Evolutionary conservation across 2,329 filamentous ascomycete genomes (phyloP).

Genomic region (Fusarium sterilihyphosum): DNA sequence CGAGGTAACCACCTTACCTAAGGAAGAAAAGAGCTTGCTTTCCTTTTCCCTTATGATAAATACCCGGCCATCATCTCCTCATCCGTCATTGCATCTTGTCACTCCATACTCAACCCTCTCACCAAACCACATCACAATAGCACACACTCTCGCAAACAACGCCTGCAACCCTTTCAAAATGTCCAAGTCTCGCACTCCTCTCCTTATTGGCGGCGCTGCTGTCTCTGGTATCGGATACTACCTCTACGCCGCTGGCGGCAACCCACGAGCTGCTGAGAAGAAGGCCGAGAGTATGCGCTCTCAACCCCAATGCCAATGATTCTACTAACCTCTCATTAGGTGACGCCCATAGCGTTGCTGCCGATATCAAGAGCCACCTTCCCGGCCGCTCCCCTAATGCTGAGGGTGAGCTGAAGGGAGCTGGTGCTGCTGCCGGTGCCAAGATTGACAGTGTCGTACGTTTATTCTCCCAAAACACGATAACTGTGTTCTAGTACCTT

Average conservation of each 20-base stretch:
- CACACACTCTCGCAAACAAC: not conserved
- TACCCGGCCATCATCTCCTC: slow-evolving; percentile 30
- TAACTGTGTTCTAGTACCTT: not conserved
- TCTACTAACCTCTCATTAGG: slow-evolving; percentile 59
- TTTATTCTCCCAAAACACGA: slow-evolving; percentile 29
- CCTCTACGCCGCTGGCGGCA: slow-evolving; percentile 86
- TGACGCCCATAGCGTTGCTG: slow-evolving; percentile 76
- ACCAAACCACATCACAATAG: not conserved
- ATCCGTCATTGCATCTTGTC: slow-evolving; percentile 10
- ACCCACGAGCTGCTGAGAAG: slow-evolving; percentile 84
- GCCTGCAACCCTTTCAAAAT: slow-evolving; percentile 14
- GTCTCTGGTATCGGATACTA: slow-evolving; percentile 85
- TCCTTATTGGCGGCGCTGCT: slow-evolving; percentile 68
- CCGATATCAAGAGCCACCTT: slow-evolving; percentile 72
- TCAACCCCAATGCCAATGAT: not conserved
- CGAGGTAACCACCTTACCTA: slow-evolving; percentile 1
- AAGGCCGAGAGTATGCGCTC: slow-evolving; percentile 77
- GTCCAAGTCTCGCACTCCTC: slow-evolving; percentile 59
- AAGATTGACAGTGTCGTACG: slow-evolving; percentile 77
- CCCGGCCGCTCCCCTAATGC: slow-evolving; percentile 69
- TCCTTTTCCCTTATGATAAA: slow-evolving; percentile 25
- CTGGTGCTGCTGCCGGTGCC: slow-evolving; percentile 62
- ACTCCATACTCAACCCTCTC: slow-evolving; percentile 5
- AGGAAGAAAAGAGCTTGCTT: not conserved
- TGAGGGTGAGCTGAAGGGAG: slow-evolving; percentile 69